These are phyloP conservation scores for Phytophthora pseudosyringae DNA, from an alignment of 352 stramenopile species.

Conservation along the genomic window DNA sequence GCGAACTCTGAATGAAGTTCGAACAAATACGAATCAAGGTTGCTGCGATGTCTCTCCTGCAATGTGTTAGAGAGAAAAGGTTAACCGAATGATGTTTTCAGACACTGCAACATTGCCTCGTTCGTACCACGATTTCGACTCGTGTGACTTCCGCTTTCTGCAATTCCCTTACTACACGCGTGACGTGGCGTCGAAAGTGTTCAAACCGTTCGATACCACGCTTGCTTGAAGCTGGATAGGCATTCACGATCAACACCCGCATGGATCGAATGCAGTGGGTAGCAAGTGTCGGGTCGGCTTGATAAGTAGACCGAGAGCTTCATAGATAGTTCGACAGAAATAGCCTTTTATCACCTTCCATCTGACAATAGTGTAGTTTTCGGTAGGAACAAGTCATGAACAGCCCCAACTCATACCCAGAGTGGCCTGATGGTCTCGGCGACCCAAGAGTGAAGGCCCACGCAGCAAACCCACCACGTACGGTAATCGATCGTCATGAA, in stretches of 20 bases:
- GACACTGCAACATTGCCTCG: background rate
- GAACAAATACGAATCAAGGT: constrained; percentile 80
- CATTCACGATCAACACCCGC: constrained; percentile 79
- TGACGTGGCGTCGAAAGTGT: constrained; percentile 61
- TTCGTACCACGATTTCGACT: constrained; percentile 61
- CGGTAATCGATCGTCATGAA: constrained; percentile 36
- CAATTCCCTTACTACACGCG: constrained; percentile 54
- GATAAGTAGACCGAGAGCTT: background rate
- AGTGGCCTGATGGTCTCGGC: constrained; percentile 67
- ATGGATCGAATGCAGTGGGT: constrained; percentile 37
- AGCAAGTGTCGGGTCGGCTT: background rate
- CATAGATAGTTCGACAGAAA: constrained; percentile 1
- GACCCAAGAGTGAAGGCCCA: constrained; percentile 43
- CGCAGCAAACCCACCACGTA: constrained; percentile 1
- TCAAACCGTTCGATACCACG: constrained; percentile 51
- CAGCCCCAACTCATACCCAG: constrained; percentile 49
- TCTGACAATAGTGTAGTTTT: background rate
- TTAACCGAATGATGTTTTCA: constrained; percentile 6
- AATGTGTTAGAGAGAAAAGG: background rate
- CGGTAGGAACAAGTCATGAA: constrained; percentile 18
- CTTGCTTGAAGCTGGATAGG: constrained; percentile 52
- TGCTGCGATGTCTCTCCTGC: constrained; percentile 65
- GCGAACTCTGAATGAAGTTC: constrained; percentile 77
- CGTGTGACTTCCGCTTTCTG: constrained; percentile 68
- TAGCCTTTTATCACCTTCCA: constrained; percentile 2